Percentiles rank a stretch among this genome's conserved stretches.
phyloP scores from a whole-genome alignment of 179 eudicot species.

The Silene vulgaris region DNA sequence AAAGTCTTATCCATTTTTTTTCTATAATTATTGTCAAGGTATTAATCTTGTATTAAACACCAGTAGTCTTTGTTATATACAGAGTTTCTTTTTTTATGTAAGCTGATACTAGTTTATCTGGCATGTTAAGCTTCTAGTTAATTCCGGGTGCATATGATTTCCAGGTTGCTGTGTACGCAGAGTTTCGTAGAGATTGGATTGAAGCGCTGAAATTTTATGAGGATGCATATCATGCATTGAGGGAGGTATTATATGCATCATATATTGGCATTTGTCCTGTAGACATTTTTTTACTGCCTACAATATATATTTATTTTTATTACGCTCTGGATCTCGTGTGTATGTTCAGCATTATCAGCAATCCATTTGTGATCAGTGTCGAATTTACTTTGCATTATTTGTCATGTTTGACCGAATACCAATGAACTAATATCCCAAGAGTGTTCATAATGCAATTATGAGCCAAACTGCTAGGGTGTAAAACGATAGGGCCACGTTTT shows the following conservation, averaged over 20 bases:
- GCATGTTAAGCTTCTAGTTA: not conserved
- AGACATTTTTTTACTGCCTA: not conserved
- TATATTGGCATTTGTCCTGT: not conserved
- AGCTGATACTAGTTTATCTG: not conserved
- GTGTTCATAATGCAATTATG: not conserved
- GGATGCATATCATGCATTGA: slow-evolving; percentile 76
- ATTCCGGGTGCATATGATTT: slow-evolving; percentile 19
- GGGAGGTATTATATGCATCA: slow-evolving; percentile 56
- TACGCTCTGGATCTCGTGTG: not conserved
- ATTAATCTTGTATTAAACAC: not conserved
- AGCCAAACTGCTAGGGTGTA: not conserved
- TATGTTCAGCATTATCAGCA: not conserved
- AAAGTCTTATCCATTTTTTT: not conserved
- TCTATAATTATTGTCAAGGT: not conserved
- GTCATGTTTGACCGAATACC: not conserved
- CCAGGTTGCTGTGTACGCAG: slow-evolving; percentile 98
- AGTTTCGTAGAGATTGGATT: slow-evolving; percentile 95
- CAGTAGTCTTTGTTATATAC: not conserved
- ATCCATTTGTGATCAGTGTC: not conserved
- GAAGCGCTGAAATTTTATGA: slow-evolving; percentile 88
- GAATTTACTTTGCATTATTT: not conserved
- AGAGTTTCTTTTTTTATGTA: not conserved
- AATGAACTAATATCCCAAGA: not conserved
- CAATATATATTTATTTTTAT: not conserved
- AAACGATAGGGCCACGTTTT: not conserved